phyloP scores from a whole-genome alignment of 441 rosid species.

The Brassica hybrid region DNA sequence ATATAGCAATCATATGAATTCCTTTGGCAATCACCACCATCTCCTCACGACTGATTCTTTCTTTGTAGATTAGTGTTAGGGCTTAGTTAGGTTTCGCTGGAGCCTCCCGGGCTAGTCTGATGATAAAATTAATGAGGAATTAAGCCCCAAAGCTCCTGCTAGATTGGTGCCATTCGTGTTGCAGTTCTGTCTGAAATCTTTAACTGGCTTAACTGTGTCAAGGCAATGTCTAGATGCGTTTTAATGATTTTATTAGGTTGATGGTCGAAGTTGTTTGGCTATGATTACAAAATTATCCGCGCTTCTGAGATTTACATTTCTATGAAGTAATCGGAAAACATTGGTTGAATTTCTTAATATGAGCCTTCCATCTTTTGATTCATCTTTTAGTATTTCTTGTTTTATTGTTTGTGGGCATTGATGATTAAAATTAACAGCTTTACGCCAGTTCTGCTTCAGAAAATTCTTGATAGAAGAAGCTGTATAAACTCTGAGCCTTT shows the following conservation, averaged over 20 bases:
- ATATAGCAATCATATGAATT: background rate
- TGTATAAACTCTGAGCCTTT: slow-evolving; percentile 3
- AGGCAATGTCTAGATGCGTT: slow-evolving; percentile 22
- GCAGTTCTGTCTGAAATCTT: slow-evolving; percentile 22
- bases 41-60: background rate
- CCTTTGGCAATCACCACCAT: background rate
- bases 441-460: slow-evolving; percentile 46
- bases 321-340: slow-evolving; percentile 36
- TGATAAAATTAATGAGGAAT: slow-evolving; percentile 40
- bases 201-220: slow-evolving; percentile 37
- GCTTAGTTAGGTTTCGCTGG: slow-evolving; percentile 18
- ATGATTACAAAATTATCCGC: slow-evolving; percentile 44
- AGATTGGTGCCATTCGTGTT: slow-evolving; percentile 44
- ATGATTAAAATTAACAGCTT: slow-evolving; percentile 35
- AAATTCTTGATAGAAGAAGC: slow-evolving; percentile 33
- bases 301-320: slow-evolving; percentile 40
- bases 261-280: slow-evolving; percentile 3
- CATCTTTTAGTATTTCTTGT: background rate
- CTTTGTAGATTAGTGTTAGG: background rate
- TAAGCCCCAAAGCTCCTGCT: slow-evolving; percentile 87
- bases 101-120: slow-evolving; percentile 42
- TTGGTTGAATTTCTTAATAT: slow-evolving; percentile 47
- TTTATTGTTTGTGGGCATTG: slow-evolving; percentile 6
- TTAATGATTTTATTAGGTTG: background rate
- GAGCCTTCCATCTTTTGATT: slow-evolving; percentile 14